Evolutionary conservation across 1,284 basidiomycete species (phyloP).

Genomic region (Sporisorium reilianum): DNA sequence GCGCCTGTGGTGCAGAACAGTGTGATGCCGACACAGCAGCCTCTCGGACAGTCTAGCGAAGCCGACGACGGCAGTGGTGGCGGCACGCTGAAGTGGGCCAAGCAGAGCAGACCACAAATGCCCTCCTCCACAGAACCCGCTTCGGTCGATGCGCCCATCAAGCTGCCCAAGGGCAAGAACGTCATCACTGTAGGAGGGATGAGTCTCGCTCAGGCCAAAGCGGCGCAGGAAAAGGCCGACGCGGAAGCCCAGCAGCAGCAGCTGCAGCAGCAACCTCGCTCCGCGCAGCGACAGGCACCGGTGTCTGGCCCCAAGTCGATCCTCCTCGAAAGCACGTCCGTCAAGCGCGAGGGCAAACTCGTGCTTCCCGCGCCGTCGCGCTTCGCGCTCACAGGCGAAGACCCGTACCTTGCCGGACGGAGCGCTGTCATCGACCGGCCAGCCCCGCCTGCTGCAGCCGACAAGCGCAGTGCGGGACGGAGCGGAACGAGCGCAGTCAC

Average conservation of each 20-base stretch:
- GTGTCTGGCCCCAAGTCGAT: constrained; percentile 10
- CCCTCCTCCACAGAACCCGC: not conserved
- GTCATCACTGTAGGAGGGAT: constrained; percentile 33
- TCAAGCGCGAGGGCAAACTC: constrained; percentile 10
- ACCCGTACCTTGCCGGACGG: constrained; percentile 19
- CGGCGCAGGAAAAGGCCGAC: constrained; percentile 12
- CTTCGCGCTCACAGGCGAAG: constrained; percentile 11
- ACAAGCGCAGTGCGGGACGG: not conserved
- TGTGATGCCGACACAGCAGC: not conserved
- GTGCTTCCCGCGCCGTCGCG: constrained; percentile 24
- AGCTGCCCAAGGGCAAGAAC: constrained; percentile 19
- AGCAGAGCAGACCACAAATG: constrained; percentile 2
- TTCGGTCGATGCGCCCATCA: not conserved
- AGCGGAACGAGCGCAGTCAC: constrained; percentile 1
- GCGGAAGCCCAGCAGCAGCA: constrained; percentile 2
- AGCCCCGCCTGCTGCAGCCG: not conserved
- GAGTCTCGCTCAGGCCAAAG: constrained; percentile 23
- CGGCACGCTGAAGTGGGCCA: constrained; percentile 11
- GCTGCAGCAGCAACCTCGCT: not conserved
- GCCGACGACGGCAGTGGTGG: not conserved
- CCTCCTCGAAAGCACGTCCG: not conserved
- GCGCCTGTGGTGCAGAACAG: not conserved
- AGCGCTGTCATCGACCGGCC: not conserved
- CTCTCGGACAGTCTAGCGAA: not conserved
- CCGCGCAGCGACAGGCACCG: not conserved